Percentiles rank a stretch among this genome's conserved stretches.
These are phyloP conservation scores for Solanum lycopersicoides DNA, from an alignment of 257 asterid genomes.

Conservation along the genomic window DNA sequence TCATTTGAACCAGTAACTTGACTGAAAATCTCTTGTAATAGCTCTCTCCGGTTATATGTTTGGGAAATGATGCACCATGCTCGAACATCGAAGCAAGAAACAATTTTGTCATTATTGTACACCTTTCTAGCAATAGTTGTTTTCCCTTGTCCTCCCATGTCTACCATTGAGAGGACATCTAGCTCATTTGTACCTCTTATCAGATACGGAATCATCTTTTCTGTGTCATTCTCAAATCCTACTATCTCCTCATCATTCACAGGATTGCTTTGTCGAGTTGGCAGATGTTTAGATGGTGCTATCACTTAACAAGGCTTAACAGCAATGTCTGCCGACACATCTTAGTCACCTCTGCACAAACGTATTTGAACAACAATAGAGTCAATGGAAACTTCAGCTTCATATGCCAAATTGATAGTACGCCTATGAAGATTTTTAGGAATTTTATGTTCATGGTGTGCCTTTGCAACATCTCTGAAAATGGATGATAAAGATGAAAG, in stretches of 20 bases:
- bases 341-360: background rate
- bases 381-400: background rate
- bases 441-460: background rate
- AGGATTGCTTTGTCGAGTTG: background rate
- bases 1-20: background rate
- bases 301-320: background rate
- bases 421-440: background rate
- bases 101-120: background rate
- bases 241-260: background rate
- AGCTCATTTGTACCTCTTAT: background rate
- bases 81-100: background rate
- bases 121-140: background rate
- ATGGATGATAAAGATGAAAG: background rate
- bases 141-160: background rate
- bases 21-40: background rate
- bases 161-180: background rate
- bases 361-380: background rate
- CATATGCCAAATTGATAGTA: background rate
- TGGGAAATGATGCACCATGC: background rate
- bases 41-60: background rate
- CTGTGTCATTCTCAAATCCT: background rate
- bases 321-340: background rate
- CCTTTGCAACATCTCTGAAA: background rate
- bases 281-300: background rate
- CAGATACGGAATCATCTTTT: background rate